These are phyloP conservation scores for Chiua virens DNA, from an alignment of 768 basidiomycete genomes.

Conservation along the genomic window DNA sequence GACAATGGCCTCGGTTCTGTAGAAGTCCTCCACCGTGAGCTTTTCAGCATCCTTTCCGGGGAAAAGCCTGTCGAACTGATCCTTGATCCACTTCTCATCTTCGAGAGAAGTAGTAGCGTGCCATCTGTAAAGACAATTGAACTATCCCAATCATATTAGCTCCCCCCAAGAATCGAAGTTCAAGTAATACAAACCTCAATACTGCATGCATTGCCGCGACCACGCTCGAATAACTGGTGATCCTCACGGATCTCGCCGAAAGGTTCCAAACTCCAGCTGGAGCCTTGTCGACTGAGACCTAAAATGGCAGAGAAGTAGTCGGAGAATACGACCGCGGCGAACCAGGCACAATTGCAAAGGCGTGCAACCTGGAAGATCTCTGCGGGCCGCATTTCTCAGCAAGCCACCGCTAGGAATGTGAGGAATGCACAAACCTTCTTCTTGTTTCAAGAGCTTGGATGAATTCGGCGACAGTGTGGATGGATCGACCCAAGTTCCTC, in stretches of 20 bases:
- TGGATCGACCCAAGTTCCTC: conserved; percentile 61
- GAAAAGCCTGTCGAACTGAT: conserved; percentile 53
- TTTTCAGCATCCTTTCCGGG: conserved; percentile 49
- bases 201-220: conserved; percentile 78
- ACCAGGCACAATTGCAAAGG: conserved; percentile 80
- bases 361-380: conserved; percentile 85
- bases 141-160: conserved; percentile 40
- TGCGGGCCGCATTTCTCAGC: conserved; percentile 25
- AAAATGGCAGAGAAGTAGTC: conserved; percentile 83
- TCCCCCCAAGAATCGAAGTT: background rate
- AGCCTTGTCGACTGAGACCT: conserved; percentile 75
- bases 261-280: conserved; percentile 73
- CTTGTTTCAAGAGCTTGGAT: conserved; percentile 48
- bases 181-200: conserved; percentile 56
- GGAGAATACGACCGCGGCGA: conserved; percentile 72
- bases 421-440: conserved; percentile 41
- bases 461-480: conserved; percentile 36
- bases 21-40: conserved; percentile 52
- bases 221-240: conserved; percentile 71
- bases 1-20: conserved; percentile 39
- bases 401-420: background rate
- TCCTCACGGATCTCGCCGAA: conserved; percentile 68
- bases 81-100: conserved; percentile 69
- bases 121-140: conserved; percentile 85
- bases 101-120: conserved; percentile 74